A percentile compares a stretch with the other conserved stretches of the same genome.
Evolutionary conservation across 805 yeast genomes (phyloP).

Genomic region (Saccharomycopsis synnaedendra): DNA sequence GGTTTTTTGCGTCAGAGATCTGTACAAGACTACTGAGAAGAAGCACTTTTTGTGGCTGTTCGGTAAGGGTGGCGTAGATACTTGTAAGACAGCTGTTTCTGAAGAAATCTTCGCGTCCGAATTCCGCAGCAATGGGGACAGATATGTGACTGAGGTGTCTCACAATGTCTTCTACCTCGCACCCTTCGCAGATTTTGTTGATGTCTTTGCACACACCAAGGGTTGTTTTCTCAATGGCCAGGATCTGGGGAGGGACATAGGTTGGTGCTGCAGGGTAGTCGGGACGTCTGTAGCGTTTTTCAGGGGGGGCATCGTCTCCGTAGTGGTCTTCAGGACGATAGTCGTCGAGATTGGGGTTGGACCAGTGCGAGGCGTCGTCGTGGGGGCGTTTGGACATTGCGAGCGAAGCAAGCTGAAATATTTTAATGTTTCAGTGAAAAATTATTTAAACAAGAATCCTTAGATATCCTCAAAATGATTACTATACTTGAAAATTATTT

Average conservation of each 20-base stretch:
- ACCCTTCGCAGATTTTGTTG: conserved; percentile 10
- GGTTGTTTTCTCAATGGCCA: conserved; percentile 8
- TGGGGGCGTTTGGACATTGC: no score
- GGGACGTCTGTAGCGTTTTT: no score
- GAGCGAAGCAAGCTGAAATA: no score
- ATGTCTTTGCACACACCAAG: conserved; percentile 12
- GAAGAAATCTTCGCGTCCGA: conserved; percentile 6
- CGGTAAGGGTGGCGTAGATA: conserved; percentile 56
- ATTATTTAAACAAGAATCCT: no score
- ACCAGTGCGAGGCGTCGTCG: no score
- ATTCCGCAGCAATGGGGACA: conserved; percentile 10
- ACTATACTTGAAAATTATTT: no score
- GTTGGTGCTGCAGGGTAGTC: not conserved
- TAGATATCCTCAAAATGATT: no score
- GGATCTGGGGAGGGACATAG: not conserved
- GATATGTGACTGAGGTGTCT: conserved; percentile 9
- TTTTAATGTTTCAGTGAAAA: no score
- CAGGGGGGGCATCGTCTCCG: no score
- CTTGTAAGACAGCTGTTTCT: conserved; percentile 32
- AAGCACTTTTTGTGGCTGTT: conserved; percentile 85
- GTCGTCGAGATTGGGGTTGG: no score
- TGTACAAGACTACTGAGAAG: conserved; percentile 59
- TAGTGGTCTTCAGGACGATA: no score
- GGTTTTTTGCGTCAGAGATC: conserved; percentile 51
- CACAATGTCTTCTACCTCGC: conserved; percentile 3